Conservation (phyloP, 2,329 filamentous ascomycete species). For the Fusarium denticulatum region DNA sequence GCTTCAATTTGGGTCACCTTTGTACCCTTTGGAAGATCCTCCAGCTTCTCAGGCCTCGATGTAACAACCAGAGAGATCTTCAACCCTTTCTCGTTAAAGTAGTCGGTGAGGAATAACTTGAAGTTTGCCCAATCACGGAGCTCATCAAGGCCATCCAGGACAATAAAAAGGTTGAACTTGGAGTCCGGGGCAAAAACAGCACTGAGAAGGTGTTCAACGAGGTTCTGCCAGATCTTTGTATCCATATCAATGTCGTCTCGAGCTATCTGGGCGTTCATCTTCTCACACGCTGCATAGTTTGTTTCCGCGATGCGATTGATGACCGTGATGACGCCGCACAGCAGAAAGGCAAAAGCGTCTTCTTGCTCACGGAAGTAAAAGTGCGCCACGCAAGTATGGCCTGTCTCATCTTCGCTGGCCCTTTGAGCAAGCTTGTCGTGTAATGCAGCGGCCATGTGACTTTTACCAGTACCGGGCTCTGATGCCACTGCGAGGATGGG, state of each 20-base stretch:
- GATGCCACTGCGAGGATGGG: constrained; percentile 45
- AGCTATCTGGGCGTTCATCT: constrained; percentile 41
- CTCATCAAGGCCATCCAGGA: constrained; percentile 13
- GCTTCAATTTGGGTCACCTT: constrained; percentile 25
- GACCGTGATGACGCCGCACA: constrained; percentile 42
- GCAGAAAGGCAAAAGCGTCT: constrained; percentile 33
- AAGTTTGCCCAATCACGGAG: not conserved
- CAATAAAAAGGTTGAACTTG: not conserved
- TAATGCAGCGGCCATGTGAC: constrained; percentile 42
- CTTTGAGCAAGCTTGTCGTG: constrained; percentile 32
- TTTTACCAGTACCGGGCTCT: constrained; percentile 48
- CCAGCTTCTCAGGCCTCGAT: constrained; percentile 23
- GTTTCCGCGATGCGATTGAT: constrained; percentile 47
- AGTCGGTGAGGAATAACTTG: not conserved
- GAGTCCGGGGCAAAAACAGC: not conserved
- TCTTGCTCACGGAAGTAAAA: constrained; percentile 52
- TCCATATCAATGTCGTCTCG: constrained; percentile 36
- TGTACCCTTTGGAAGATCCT: constrained; percentile 4
- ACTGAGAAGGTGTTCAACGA: not conserved
- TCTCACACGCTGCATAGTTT: constrained; percentile 44
- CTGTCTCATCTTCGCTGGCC: constrained; percentile 20
- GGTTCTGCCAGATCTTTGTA: not conserved
- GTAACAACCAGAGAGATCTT: constrained; percentile 44
- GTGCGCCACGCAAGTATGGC: constrained; percentile 42
- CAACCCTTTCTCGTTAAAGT: not conserved